Evolutionary conservation across 202 grass and related monocot genomes (phyloP).

Genomic region (Alloteropsis angusta): DNA sequence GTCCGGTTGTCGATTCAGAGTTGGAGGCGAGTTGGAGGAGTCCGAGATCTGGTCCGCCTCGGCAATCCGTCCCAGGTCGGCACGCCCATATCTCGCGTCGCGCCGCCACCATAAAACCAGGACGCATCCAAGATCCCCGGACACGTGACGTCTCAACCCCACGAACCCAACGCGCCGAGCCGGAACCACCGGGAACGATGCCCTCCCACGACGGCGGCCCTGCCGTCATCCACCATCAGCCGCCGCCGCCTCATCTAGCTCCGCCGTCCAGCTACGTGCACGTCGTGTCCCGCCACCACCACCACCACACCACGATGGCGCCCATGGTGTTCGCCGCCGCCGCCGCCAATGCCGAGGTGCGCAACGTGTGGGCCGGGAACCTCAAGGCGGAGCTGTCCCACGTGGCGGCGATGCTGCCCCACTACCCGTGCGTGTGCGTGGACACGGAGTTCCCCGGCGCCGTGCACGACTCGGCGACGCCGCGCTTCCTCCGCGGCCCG

Average conservation of each 20-base stretch:
- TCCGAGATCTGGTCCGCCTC: neutral
- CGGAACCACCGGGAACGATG: neutral
- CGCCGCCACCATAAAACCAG: neutral
- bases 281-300: neutral
- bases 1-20: neutral
- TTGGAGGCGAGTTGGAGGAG: neutral
- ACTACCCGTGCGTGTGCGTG: constrained; percentile 20
- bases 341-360: neutral
- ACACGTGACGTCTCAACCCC: neutral
- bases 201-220: neutral
- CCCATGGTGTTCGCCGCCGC: neutral
- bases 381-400: neutral
- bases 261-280: neutral
- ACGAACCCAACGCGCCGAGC: neutral
- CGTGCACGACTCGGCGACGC: neutral
- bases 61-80: neutral
- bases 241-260: neutral
- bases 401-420: neutral
- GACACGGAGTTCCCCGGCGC: constrained; percentile 39
- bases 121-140: neutral
- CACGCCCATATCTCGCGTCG: neutral
- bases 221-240: neutral
- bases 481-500: constrained; percentile 2
- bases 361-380: constrained; percentile 34
- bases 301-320: neutral